Evolutionary conservation across 176 grass and related monocot species (phyloP), one percentile per base, ranked within the genome.

Genomic region (Aegilops bicornis): DNA sequence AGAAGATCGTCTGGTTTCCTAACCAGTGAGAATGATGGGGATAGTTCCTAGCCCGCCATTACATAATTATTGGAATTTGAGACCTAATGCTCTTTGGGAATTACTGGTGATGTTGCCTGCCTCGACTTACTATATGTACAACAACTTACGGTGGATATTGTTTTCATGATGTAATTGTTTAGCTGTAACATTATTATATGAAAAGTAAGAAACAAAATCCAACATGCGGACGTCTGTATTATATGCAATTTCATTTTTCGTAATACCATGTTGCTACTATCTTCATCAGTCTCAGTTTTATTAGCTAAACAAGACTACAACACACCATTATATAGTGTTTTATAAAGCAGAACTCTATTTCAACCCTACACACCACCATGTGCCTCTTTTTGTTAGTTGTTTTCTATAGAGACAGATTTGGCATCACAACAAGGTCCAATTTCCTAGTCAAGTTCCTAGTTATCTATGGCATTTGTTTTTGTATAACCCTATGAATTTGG

Each of bases 101-200:
- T 86, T 92, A 84, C 35, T 95, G 93, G 88, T 95, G 79, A 92
- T 76, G 24, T 50, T 47, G 64, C 10, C 8, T 76, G 64, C 22
- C 35, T 15, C 17, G 78, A 25, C 52, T 19, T 42, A 42, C 40
- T 42, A 42, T 42, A 8, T 52, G 10, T 52, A 76, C 17, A 75
- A 52, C 19, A 89, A 63, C 22, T 29, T 47, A 65, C 2, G 37
- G 40, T 84, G 39, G 19, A 69, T 45, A 29, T 61, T 65, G 22
- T 37, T 35, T 70, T 58, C 12, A 62, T 20, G 4, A 69, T 24
- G 48, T 83, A 61, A 77, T 58, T 78, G 10, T 69, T 61, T 50
- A 63, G 36, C 12, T 87, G 3, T 39, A 24, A 30, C 33, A 33
- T 42, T 42, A 10, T 42, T 17, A 39, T 63, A 22, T 79, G 0